These are phyloP conservation scores for Coemansia sp. DNA, from an alignment of 192 early-diverging fungal species.

Conservation along the genomic window DNA sequence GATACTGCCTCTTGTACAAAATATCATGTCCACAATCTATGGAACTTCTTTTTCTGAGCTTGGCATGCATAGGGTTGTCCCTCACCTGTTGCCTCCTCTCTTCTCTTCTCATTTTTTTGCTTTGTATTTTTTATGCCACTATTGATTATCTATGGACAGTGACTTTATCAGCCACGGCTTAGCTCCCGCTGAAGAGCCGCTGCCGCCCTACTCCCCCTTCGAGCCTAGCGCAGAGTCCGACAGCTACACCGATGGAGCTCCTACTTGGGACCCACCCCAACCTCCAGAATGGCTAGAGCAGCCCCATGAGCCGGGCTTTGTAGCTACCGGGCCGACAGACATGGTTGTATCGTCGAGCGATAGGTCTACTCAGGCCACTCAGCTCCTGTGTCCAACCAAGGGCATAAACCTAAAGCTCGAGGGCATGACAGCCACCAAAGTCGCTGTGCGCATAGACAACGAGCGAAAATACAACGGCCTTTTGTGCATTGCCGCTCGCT, in stretches of 20 bases:
- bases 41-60: neutral
- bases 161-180: neutral
- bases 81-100: neutral
- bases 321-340: neutral
- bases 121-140: neutral
- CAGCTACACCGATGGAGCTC: neutral
- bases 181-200: slow-evolving; percentile 4
- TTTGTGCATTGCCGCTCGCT: neutral
- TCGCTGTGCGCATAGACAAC: slow-evolving; percentile 11
- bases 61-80: neutral
- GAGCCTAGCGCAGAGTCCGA: neutral
- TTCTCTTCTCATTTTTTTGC: neutral
- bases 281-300: neutral
- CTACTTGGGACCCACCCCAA: neutral
- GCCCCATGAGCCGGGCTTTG: neutral
- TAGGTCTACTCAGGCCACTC: neutral
- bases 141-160: neutral
- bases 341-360: neutral
- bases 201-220: slow-evolving; percentile 27
- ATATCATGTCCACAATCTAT: neutral
- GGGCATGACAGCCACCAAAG: neutral
- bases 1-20: neutral
- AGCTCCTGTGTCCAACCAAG: slow-evolving; percentile 8
- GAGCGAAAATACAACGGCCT: slow-evolving; percentile 2
- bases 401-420: slow-evolving; percentile 12